phyloP scores from a whole-genome alignment of 805 yeast genomes.

The Ogataea corticis region DNA sequence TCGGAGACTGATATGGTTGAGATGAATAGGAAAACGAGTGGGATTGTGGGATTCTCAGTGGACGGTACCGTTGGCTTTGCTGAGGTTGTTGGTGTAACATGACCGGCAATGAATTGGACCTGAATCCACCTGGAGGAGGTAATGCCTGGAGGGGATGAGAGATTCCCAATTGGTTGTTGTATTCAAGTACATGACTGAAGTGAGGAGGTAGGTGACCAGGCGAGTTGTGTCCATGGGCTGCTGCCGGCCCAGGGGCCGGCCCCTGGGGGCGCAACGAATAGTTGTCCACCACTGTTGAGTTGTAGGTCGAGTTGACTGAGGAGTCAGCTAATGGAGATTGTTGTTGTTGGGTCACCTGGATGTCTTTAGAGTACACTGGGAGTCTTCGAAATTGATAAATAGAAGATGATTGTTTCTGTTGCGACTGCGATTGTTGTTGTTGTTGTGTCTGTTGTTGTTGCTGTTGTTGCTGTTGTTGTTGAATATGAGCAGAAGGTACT shows the following conservation, averaged over 20 bases:
- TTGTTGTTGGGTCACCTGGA: constrained; percentile 3
- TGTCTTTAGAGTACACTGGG: constrained; percentile 3
- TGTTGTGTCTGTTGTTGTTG: neutral
- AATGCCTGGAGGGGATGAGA: constrained; percentile 8
- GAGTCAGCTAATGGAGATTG: constrained; percentile 3
- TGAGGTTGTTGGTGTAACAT: constrained; percentile 7
- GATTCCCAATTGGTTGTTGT: neutral
- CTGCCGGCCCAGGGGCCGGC: neutral
- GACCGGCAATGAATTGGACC: constrained; percentile 13
- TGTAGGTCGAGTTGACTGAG: constrained; percentile 4
- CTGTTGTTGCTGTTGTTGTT: neutral
- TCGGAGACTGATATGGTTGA: constrained; percentile 3
- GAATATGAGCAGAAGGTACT: neutral
- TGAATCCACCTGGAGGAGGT: constrained; percentile 11
- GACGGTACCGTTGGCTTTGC: neutral
- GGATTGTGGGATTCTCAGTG: constrained; percentile 5
- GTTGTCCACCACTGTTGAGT: constrained; percentile 8
- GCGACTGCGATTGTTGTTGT: neutral
- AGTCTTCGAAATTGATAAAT: constrained; percentile 6
- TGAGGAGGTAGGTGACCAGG: constrained; percentile 9
- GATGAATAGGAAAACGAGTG: constrained; percentile 9
- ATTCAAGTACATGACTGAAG: constrained; percentile 6
- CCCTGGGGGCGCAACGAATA: constrained; percentile 7
- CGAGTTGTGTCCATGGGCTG: constrained; percentile 7
- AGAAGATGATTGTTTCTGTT: neutral